Evolutionary conservation across 2,329 filamentous ascomycete genomes (phyloP), one percentile per base, ranked within the genome.

Genomic region (Alternaria brassicicola): DNA sequence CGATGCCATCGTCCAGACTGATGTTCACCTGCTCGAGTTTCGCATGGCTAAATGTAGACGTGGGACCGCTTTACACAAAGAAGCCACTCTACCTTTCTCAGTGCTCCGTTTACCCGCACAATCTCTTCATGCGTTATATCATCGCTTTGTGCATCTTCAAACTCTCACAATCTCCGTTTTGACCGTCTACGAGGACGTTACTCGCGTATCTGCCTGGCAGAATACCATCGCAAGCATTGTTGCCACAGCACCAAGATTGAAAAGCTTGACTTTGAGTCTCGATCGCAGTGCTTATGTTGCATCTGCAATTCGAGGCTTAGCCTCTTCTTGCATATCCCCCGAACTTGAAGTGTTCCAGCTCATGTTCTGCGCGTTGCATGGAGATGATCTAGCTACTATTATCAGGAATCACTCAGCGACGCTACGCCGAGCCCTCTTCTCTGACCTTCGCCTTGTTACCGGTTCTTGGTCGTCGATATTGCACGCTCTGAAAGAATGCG

Each of bases 201-300:
- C 57, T 8, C 66, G 61, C 6, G 26, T 58, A 12, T 61, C 66
- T 7, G 67, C 67, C 21, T 73, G 71, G 69, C 61, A 68, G 19
- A 64, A 65, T 12, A 54, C 57, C 1, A 38, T 74, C 1, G 61
- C 57, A 28, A 57, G 65, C 3, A 65, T 75, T 30, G 61, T 75
- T 23, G 35, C 56, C 30, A 42, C 61, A 25, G 63, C 68, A 13
- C 55, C 69, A 9, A 43, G 25, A 4, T 31, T 73, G 9, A 56
- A 63, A 31, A 60, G 52, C 12, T 53, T 75, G 12, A 51, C 66
- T 6, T 30, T 75, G 13, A 67, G 60, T 26, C 57, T 74, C 4
- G 68, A 69, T 28, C 57, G 64, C 26, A 52, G 47, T 15, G 33
- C 36, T 17, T 62, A 66, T 30, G 61, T 61, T 17, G 61, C 62